Base-by-base conservation (phyloP, 345 rosid species). In the Gossypium thurberi region DNA sequence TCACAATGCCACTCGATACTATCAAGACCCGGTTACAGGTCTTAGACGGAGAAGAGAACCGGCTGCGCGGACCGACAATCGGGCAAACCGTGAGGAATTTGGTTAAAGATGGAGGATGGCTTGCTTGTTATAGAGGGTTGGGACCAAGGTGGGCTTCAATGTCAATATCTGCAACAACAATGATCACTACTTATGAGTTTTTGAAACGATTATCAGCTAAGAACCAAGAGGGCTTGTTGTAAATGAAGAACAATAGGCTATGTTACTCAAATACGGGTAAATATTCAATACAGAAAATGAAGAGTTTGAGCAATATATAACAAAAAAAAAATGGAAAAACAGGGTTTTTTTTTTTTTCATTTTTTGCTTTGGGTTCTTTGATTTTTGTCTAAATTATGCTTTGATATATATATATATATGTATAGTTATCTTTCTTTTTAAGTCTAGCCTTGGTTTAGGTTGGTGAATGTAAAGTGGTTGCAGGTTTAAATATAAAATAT, bases 171-270 rank as follows among this genome's bases (percentile, higher is more conserved):
- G 94, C 98, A 44, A 91, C 59, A 55, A 55, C 94, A 18, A 94
- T 94, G 98, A 90, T 94, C 78, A 94, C 96, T 73, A 94, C 98
- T 64, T 94, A 91, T 73, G 97, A 91, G 92, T 91, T 91, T 78
- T 82, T 94, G 72, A 94, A 94, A 79, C 89, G 97, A 56, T 82
- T 89, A 10, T 94, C 98, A 1, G 79, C 94, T 11, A 94, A 91
- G 87, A 91, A 81, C 74, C 91, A 85, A 71, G 93, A 89, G 46
- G 65, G 68, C 58, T 57, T 83, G 70, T 73, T 79, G 25, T 85
- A 81, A 55, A 77, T 65, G 18, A 59, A 21, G 37, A 52, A 18
- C 23, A 53, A 18, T 53, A 20, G 26, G 33, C 7, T 33, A 33
- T 5, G 6, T 5, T 4, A 33, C 7, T 33, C 37, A 33, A 33